These are phyloP conservation scores for Colletotrichum sp. DNA, from an alignment of 2,329 filamentous ascomycete species.

Conservation along the genomic window DNA sequence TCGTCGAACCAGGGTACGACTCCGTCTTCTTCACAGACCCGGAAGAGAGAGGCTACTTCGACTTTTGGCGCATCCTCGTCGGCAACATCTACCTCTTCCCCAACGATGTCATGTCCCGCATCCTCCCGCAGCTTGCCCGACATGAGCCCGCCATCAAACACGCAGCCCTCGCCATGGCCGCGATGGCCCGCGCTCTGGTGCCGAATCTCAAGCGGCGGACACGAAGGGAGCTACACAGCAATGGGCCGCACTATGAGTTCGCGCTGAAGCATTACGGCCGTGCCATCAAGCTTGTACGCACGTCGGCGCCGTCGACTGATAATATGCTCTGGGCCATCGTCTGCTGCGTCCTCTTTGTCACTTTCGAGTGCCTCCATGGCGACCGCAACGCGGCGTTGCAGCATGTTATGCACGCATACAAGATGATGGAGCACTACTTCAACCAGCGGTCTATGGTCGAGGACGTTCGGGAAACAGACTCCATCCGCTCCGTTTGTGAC, in stretches of 20 bases:
- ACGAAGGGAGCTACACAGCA: background rate
- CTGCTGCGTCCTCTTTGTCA: slow-evolving; percentile 44
- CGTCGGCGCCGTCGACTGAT: slow-evolving; percentile 37
- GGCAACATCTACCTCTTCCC: slow-evolving; percentile 33
- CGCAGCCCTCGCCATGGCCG: slow-evolving; percentile 16
- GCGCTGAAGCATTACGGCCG: slow-evolving; percentile 44
- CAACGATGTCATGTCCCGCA: slow-evolving; percentile 36
- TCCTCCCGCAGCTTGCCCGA: slow-evolving; percentile 42
- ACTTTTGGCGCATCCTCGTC: slow-evolving; percentile 41
- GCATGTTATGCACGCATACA: slow-evolving; percentile 40
- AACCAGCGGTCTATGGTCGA: background rate
- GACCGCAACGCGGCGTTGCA: slow-evolving; percentile 45
- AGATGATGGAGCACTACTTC: slow-evolving; percentile 19
- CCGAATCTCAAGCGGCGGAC: slow-evolving; percentile 24
- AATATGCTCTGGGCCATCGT: slow-evolving; percentile 42
- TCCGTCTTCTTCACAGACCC: slow-evolving; percentile 36
- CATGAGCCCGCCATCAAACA: slow-evolving; percentile 42
- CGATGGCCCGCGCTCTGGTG: slow-evolving; percentile 34
- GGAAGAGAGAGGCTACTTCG: slow-evolving; percentile 41
- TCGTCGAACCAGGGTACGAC: slow-evolving; percentile 38
- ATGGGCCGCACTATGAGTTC: slow-evolving; percentile 35
- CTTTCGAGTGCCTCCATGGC: slow-evolving; percentile 44
- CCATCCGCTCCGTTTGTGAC: slow-evolving; percentile 5
- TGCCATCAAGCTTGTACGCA: slow-evolving; percentile 42
- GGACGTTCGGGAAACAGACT: background rate